phyloP scores from a whole-genome alignment of 306 rosid species.

The Parietaria judaica region DNA sequence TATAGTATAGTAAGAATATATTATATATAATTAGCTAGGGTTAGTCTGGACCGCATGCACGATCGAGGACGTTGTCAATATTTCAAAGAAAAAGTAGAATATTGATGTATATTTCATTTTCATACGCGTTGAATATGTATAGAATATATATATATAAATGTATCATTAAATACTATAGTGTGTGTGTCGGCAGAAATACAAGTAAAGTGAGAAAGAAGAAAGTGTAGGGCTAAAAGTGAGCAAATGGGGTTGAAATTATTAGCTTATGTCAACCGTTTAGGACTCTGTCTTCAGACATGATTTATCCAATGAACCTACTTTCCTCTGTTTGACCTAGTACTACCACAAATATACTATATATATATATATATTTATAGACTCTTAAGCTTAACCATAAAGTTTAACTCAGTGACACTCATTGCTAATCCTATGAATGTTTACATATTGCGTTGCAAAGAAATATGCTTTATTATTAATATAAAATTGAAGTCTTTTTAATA shows the following conservation, averaged over 20 bases:
- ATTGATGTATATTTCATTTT: too few species aligned
- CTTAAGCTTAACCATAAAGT: neutral
- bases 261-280: slow-evolving; percentile 27
- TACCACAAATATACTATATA: neutral
- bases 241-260: slow-evolving; percentile 19
- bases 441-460: neutral
- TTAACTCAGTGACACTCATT: neutral
- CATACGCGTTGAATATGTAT: neutral
- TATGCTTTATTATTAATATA: too few species aligned
- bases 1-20: neutral
- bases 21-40: neutral
- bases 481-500: too few species aligned
- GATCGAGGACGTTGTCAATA: slow-evolving; percentile 1
- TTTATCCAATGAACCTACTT: slow-evolving; percentile 19
- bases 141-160: neutral
- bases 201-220: slow-evolving; percentile 1
- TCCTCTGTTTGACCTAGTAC: neutral
- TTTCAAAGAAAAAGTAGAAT: neutral
- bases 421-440: neutral
- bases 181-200: slow-evolving; percentile 10
- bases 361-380: too few species aligned
- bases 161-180: slow-evolving; percentile 12
- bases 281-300: slow-evolving; percentile 22
- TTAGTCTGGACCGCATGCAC: neutral
- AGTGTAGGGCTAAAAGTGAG: slow-evolving; percentile 20